Base-by-base conservation (phyloP, 192 early-diverging fungal species). In the Gaertneriomyces semiglobifer region DNA sequence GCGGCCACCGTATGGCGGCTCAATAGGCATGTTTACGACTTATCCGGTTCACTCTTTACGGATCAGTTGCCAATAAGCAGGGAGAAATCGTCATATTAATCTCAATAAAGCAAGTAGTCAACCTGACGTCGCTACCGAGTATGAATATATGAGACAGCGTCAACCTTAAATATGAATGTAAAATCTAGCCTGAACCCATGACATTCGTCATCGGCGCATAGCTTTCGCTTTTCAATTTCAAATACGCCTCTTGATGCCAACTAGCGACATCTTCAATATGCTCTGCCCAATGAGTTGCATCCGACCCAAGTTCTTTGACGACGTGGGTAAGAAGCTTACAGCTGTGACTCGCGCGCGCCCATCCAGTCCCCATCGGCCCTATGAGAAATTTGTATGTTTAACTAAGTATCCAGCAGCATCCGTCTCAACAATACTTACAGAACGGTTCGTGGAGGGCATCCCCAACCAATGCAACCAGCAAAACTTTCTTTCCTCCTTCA, bases 401-500 rank as follows among this genome's bases (percentile, higher is more conserved):
- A 33, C 25, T 33, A 33, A 33, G 25, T 33, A 33, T 33, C 25
- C 25, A 33, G 25, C 25, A 33, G 25, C 2, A 33, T 33, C 25
- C 25, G 25, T 33, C 25, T 33, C 25, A 33, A 33, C 25, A 33
- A 33, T 33, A 33, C 25, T 33, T 33, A 57, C 67, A 70, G 39
- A 70, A 70, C 47, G 68, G 68, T 43, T 54, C 52, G 14, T 63
- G 44, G 10, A 70, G 61, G 3, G 68, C 60, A 65, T 70, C 68
- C 5, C 68, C 68, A 9, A 70, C 68, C 33, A 70, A 53, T n/a
- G 61, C 59, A 16, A 70, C 61, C 25, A 70, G 46, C 9, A 70
- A 39, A 8, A 14, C n/a, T 57, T 66, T 66, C 39, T 54, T 9
- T 9, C n/a, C 12, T 5, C 12, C 41, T 38, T 56, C 10, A 45